Percentiles rank a stretch among this genome's conserved stretches.
These are phyloP conservation scores for Chlorella variabilis DNA, from an alignment of 163 green algal genomes.

Conservation along the genomic window DNA sequence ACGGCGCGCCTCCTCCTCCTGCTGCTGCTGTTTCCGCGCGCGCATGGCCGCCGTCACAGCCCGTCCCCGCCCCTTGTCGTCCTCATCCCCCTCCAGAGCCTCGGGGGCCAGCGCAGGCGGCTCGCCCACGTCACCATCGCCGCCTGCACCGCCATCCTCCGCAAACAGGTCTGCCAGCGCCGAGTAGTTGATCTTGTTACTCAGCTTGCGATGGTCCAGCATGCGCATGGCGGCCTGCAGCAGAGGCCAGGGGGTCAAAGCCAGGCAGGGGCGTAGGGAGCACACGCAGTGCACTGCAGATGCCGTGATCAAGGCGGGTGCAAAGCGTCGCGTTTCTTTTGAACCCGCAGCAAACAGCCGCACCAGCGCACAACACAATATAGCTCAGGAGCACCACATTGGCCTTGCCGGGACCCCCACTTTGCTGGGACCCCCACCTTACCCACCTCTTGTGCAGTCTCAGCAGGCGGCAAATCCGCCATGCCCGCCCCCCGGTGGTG, in stretches of 20 bases:
- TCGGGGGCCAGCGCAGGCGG: slow-evolving; percentile 10
- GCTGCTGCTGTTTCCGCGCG: not conserved
- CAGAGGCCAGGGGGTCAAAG: not conserved
- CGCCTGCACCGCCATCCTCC: slow-evolving; percentile 29
- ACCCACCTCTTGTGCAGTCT: slow-evolving; percentile 52
- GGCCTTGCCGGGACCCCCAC: too few species aligned
- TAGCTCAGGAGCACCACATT: too few species aligned
- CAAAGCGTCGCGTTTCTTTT: too few species aligned
- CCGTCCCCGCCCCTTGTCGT: not conserved
- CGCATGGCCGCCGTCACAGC: slow-evolving; percentile 10
- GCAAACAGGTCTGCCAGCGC: slow-evolving; percentile 60
- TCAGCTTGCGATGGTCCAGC: slow-evolving; percentile 62
- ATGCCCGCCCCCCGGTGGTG: not conserved
- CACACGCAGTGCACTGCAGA: too few species aligned
- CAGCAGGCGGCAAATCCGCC: slow-evolving; percentile 46
- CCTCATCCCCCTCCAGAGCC: slow-evolving; percentile 14
- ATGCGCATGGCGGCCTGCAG: slow-evolving; percentile 51
- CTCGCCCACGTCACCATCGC: not conserved
- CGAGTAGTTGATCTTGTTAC: slow-evolving; percentile 71
- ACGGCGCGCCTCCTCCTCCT: not conserved
- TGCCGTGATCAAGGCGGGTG: not conserved
- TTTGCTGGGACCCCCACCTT: too few species aligned
- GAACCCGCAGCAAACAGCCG: not conserved
- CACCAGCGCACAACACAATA: too few species aligned
- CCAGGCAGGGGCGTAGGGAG: not conserved